Percentiles rank a stretch among this genome's conserved stretches.
These are phyloP conservation scores for Dipodascus albidus DNA, from an alignment of 805 yeast species.

Conservation along the genomic window DNA sequence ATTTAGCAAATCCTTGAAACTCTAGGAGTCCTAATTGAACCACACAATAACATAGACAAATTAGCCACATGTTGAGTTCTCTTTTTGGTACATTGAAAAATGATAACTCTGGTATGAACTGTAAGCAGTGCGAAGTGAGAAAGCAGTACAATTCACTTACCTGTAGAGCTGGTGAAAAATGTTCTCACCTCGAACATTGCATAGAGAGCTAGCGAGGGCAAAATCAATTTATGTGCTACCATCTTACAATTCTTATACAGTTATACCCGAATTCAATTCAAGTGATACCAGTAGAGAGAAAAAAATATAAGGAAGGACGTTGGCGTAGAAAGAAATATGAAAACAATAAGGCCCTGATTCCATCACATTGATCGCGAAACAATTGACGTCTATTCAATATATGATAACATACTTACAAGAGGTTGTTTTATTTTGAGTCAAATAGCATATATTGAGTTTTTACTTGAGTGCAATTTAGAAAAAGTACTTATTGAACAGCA, in stretches of 20 bases:
- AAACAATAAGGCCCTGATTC: background rate
- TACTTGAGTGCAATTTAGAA: too few relatives aligned
- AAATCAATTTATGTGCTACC: background rate
- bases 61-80: background rate
- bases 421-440: too few relatives aligned
- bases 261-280: background rate
- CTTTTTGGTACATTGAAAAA: background rate
- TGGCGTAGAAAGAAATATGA: too few relatives aligned
- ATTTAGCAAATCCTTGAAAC: background rate
- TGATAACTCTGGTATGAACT: background rate
- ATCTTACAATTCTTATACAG: too few relatives aligned
- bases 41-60: background rate
- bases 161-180: background rate
- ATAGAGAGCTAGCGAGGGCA: background rate
- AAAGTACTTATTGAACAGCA: too few relatives aligned
- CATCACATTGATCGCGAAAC: background rate
- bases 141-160: background rate
- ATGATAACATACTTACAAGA: background rate
- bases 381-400: background rate
- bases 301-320: background rate
- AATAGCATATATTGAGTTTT: too few relatives aligned
- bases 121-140: background rate
- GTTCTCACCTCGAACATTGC: background rate
- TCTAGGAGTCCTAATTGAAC: background rate
- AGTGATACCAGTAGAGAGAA: background rate